These are phyloP conservation scores for Millerozyma miso DNA, from an alignment of 805 yeast species.

Conservation along the genomic window DNA sequence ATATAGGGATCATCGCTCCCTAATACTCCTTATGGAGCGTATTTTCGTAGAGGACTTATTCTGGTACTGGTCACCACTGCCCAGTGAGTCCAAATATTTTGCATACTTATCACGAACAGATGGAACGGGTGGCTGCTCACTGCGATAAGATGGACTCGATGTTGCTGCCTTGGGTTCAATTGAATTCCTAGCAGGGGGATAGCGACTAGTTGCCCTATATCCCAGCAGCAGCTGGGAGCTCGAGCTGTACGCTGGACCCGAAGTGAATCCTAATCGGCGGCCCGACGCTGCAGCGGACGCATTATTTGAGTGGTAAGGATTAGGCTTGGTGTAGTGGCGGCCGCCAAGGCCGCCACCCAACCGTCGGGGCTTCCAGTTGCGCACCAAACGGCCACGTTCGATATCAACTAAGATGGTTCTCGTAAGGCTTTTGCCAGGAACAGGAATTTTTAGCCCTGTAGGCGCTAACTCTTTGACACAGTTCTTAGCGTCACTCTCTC, in stretches of 20 bases:
- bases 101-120: conserved; percentile 20
- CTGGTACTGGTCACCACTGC: conserved; percentile 2
- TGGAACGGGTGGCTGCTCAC: not conserved
- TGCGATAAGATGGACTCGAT: not conserved
- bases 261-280: conserved; percentile 15
- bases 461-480: conserved; percentile 59
- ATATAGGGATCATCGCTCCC: conserved; percentile 5
- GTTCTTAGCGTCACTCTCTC: conserved; percentile 52
- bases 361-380: conserved; percentile 68
- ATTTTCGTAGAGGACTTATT: conserved; percentile 4
- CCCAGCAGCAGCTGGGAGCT: not conserved
- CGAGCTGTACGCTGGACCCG: not conserved
- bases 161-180: not conserved
- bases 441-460: conserved; percentile 31
- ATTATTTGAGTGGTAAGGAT: conserved; percentile 14
- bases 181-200: not conserved
- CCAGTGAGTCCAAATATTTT: conserved; percentile 10
- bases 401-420: conserved; percentile 64
- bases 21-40: conserved; percentile 12
- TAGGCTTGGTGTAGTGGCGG: conserved; percentile 50
- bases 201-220: conserved; percentile 1
- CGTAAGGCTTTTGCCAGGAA: conserved; percentile 35
- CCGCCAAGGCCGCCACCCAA: conserved; percentile 96
- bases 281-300: conserved; percentile 38
- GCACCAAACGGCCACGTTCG: conserved; percentile 62